Evolutionary conservation across 345 rosid genomes (phyloP).

Genomic region (Odontarrhena argentea): DNA sequence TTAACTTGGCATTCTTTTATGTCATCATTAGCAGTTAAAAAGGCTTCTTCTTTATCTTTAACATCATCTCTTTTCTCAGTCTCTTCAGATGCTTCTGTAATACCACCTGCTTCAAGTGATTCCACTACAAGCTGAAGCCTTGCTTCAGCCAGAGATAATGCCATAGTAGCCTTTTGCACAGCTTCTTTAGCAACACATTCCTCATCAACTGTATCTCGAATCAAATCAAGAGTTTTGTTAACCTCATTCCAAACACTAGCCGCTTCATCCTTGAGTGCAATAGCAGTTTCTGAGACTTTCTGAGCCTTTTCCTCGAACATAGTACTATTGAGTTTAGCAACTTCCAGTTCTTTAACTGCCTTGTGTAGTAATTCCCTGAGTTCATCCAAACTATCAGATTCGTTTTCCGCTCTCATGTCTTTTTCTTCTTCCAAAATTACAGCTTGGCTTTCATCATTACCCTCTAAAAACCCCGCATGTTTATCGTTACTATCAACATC

Average conservation of each 20-base stretch:
- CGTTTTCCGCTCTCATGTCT: conserved; percentile 43
- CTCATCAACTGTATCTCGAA: conserved; percentile 65
- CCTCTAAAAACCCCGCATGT: conserved; percentile 48
- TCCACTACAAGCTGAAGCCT: conserved; percentile 69
- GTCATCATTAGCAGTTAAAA: conserved; percentile 62
- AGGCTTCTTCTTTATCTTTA: conserved; percentile 44
- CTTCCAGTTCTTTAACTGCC: conserved; percentile 70
- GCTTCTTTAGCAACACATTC: conserved; percentile 73
- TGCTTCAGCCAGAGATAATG: conserved; percentile 84
- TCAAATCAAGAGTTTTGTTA: conserved; percentile 51
- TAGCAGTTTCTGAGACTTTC: conserved; percentile 78
- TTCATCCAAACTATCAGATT: conserved; percentile 56
- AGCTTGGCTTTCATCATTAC: conserved; percentile 43
- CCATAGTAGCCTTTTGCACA: conserved; percentile 75
- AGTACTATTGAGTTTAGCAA: conserved; percentile 72
- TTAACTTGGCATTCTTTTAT: conserved; percentile 57
- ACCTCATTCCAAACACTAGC: conserved; percentile 64
- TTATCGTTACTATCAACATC: conserved; percentile 62
- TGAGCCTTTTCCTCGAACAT: conserved; percentile 92
- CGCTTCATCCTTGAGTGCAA: conserved; percentile 81
- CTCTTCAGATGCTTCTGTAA: conserved; percentile 43
- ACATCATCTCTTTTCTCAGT: conserved; percentile 37
- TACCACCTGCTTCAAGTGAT: conserved; percentile 48
- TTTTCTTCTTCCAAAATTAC: conserved; percentile 41
- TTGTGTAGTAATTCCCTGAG: conserved; percentile 60